Evolutionary conservation across 768 basidiomycete species (phyloP).

Genomic region (Pleurotus sapidus): DNA sequence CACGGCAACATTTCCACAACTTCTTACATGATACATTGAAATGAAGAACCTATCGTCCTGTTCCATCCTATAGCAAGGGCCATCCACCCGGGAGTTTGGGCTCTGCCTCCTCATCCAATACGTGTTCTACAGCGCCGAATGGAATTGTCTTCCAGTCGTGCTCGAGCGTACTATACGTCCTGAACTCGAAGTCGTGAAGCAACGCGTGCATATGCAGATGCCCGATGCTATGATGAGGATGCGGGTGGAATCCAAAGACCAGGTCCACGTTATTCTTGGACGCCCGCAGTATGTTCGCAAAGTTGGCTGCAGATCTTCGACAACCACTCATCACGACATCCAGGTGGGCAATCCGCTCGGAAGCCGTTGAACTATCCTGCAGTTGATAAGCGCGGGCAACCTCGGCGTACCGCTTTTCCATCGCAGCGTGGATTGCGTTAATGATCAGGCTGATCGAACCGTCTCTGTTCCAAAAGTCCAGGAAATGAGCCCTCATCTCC

Average conservation of each 20-base stretch:
- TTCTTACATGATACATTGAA: too few relatives aligned
- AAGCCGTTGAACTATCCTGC: background rate
- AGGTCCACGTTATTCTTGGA: background rate
- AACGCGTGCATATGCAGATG: constrained; percentile 4
- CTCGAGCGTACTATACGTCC: background rate
- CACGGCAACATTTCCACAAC: too few relatives aligned
- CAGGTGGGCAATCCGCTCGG: background rate
- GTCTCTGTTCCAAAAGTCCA: background rate
- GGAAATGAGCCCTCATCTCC: background rate
- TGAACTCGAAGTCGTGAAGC: background rate
- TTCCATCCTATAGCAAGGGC: too few relatives aligned
- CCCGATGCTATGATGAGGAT: background rate
- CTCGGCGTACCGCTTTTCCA: background rate
- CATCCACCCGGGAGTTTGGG: too few relatives aligned
- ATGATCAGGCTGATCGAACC: background rate
- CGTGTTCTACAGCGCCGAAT: background rate
- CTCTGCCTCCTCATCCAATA: too few relatives aligned
- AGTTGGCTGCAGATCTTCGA: background rate
- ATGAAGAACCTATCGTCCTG: too few relatives aligned
- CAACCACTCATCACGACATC: background rate
- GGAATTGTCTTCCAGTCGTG: constrained; percentile 4
- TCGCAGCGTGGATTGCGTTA: background rate
- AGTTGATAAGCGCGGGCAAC: background rate
- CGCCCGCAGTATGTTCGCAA: background rate
- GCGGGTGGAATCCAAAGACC: background rate